A percentile compares a stretch with the other conserved stretches of the same genome.
Conservation (phyloP, 495 filamentous ascomycete species). For the Penicillium argentinense region DNA sequence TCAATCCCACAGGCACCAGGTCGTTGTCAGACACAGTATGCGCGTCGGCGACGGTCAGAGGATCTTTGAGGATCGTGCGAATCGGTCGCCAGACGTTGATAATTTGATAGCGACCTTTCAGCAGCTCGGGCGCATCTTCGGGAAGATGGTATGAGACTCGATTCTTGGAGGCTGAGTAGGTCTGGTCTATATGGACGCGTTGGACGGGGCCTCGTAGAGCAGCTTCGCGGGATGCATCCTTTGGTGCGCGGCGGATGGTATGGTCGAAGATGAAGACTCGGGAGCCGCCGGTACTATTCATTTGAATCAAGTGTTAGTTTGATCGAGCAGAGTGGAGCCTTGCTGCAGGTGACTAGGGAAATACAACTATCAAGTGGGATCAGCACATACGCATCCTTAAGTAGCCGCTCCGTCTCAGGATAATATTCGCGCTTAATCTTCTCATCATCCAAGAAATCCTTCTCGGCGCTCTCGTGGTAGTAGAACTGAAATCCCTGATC, state of each 20-base stretch:
- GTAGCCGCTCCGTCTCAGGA: conserved; percentile 62
- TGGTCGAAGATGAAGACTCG: conserved; percentile 73
- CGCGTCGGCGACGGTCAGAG: conserved; percentile 60
- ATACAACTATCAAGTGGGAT: background rate
- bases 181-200: conserved; percentile 72
- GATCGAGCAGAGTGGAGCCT: background rate
- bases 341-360: background rate
- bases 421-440: conserved; percentile 67
- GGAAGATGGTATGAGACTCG: conserved; percentile 62
- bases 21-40: conserved; percentile 45
- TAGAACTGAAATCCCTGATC: conserved; percentile 50
- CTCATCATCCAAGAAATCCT: conserved; percentile 60
- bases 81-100: conserved; percentile 83
- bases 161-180: conserved; percentile 55
- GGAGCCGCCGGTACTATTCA: conserved; percentile 49
- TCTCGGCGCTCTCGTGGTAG: conserved; percentile 48
- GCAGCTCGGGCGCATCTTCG: conserved; percentile 59
- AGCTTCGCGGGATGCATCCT: conserved; percentile 21
- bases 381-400: conserved; percentile 55
- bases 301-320: background rate
- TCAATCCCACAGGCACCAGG: conserved; percentile 45
- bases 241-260: conserved; percentile 61
- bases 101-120: conserved; percentile 67
- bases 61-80: conserved; percentile 60
- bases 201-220: conserved; percentile 63